Evolutionary conservation across 2,329 filamentous ascomycete species (phyloP).

Genomic region (Aspergillus sp.): DNA sequence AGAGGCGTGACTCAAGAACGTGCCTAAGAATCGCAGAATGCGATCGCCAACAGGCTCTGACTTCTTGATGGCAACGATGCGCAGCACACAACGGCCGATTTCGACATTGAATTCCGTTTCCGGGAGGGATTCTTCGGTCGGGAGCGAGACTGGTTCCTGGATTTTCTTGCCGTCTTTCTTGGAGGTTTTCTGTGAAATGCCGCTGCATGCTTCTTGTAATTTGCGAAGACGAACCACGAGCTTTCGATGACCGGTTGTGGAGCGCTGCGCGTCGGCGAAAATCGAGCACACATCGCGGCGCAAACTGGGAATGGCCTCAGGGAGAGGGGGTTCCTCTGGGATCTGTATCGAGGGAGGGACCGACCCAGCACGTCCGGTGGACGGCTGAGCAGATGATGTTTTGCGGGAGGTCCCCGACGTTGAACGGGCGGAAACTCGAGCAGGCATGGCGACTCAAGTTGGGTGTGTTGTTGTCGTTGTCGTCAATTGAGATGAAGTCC

Average conservation of each 20-base stretch:
- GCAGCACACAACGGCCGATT: slow-evolving; percentile 75
- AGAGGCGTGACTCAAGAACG: slow-evolving; percentile 71
- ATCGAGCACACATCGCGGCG: slow-evolving; percentile 70
- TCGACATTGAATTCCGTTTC: slow-evolving; percentile 87
- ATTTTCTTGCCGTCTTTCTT: slow-evolving; percentile 45
- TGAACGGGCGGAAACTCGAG: slow-evolving; percentile 39
- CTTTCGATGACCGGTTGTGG: slow-evolving; percentile 86
- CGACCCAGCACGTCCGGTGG: slow-evolving; percentile 74
- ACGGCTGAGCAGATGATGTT: slow-evolving; percentile 59
- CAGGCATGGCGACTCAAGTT: slow-evolving; percentile 31
- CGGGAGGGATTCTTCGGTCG: slow-evolving; percentile 64
- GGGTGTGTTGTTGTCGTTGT: slow-evolving; percentile 2
- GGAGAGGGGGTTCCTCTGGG: slow-evolving; percentile 60
- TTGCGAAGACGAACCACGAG: slow-evolving; percentile 83
- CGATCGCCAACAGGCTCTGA: slow-evolving; percentile 84
- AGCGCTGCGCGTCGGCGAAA: slow-evolving; percentile 81
- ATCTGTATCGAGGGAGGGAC: slow-evolving; percentile 43
- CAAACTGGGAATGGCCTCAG: slow-evolving; percentile 51
- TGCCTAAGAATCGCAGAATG: slow-evolving; percentile 78
- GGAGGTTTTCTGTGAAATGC: slow-evolving; percentile 47
- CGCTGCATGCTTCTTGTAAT: slow-evolving; percentile 78
- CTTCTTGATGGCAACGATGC: slow-evolving; percentile 86
- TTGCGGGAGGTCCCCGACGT: slow-evolving; percentile 35
- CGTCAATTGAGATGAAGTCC: not conserved
- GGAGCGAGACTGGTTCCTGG: slow-evolving; percentile 42